A percentile compares a stretch with the other conserved stretches of the same genome.
phyloP scores from a whole-genome alignment of 768 basidiomycete species.

The Podaxis sp. region DNA sequence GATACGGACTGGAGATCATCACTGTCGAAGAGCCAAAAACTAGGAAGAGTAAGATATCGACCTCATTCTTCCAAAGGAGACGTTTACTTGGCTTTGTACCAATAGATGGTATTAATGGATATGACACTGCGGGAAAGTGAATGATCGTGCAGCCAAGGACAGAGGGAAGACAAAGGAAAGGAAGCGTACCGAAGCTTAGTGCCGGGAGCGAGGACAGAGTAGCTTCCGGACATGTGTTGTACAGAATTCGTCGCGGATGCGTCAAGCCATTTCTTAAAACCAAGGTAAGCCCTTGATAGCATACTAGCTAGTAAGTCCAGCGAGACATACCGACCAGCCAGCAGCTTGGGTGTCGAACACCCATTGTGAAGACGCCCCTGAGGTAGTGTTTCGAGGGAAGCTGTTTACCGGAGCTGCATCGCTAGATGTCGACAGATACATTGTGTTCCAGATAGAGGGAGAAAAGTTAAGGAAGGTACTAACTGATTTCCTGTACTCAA shows the following conservation, averaged over 20 bases:
- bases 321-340: conserved; percentile 44
- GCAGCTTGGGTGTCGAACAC: conserved; percentile 51
- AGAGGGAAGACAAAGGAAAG: not conserved
- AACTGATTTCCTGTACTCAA: conserved; percentile 46
- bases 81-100: conserved; percentile 57
- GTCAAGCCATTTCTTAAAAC: conserved; percentile 44
- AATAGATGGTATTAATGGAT: conserved; percentile 58
- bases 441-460: not conserved
- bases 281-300: not conserved
- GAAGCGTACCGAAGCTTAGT: conserved; percentile 45
- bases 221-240: conserved; percentile 51
- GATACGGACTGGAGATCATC: conserved; percentile 39
- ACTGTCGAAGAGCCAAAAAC: conserved; percentile 62
- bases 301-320: not conserved
- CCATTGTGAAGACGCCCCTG: conserved; percentile 44
- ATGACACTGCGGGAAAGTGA: conserved; percentile 41
- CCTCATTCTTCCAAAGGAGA: not conserved
- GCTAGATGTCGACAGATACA: conserved; percentile 26
- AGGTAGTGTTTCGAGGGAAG: conserved; percentile 50
- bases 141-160: not conserved
- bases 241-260: conserved; percentile 39
- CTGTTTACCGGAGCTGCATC: conserved; percentile 57
- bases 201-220: conserved; percentile 44
- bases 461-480: conserved; percentile 13
- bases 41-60: conserved; percentile 18